Evolutionary conservation across 2,329 filamentous ascomycete genomes (phyloP), one percentile per base, ranked within the genome.

Genomic region (Nigrospora sphaerica): DNA sequence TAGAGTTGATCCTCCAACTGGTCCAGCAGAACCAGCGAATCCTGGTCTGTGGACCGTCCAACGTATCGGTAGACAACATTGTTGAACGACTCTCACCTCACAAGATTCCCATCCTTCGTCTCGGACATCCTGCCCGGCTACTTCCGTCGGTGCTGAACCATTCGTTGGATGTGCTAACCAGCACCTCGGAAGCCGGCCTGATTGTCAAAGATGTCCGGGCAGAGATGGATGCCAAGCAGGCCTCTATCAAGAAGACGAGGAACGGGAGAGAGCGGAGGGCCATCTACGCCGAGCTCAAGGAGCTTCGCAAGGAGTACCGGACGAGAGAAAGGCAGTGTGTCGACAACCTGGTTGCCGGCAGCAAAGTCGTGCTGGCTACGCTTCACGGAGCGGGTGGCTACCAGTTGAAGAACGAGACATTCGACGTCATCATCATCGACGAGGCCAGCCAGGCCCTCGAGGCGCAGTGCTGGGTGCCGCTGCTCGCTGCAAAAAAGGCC

Each of bases 51-150:
- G 93, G 92, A 0, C 93, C 93, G 0, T 95, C 89, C 31, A 98
- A 98, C 62, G 91, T 98, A 56, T 93, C 89, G 0, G 93, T 98
- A 1, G 93, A 98, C 75, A 98, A 98, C 61, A 95, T 98, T 48
- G 91, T 96, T 10, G 93, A 98, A 67, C 83, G 93, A 9, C 77
- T 97, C 2, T 81, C 90, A 2, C 82, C 87, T 0, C 86, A 91
- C 64, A 90, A 89, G 58, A 75, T 96, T 1, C 85, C 89, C 0
- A 89, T 97, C 57, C 78, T 97, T 33, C 85, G 93, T 2, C 79
- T 98, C 1, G 93, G 93, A 1, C 93, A 98, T 64, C 93, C 93
- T 0, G 93, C 93, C 1, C 83, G 93, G 17, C 75, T 98, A 23
- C 74, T 98, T 0, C 91, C 91, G 0, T 89, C 88, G 0, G 90